Base-by-base conservation (phyloP, 768 basidiomycete genomes). In the Plicaturopsis crispa region DNA sequence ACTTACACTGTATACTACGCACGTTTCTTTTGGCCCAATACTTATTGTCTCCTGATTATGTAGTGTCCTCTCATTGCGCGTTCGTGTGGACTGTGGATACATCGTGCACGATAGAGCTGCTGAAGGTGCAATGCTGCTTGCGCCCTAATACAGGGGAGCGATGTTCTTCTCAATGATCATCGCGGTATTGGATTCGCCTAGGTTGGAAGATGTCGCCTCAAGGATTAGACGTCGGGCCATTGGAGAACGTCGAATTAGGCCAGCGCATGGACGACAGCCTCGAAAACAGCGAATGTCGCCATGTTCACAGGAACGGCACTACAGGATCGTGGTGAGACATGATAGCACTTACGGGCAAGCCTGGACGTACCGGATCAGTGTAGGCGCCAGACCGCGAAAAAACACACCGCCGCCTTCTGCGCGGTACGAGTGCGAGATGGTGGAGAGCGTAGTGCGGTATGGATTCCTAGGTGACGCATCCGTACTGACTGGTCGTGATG, bases 221-320 rank as follows among this genome's bases (percentile, higher is more conserved):
- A n/a, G n/a, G n/a, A n/a, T n/a, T n/a, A n/a, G n/a, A n/a, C n/a
- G n/a, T n/a, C n/a, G n/a, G n/a, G n/a, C n/a, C n/a, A n/a, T n/a
- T n/a, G n/a, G n/a, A n/a, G n/a, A n/a, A n/a, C n/a, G n/a, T n/a
- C n/a, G n/a, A n/a, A n/a, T 39, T 35, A 51, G n/a, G 61, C 55
- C 36, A 66, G 41, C 11, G 55, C 43, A 34, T 57, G 66, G 0
- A 80, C 72, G 23, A 80, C 65, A 2, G 65, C 57, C 46, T 89
- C 85, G 43, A 86, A 89, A 2, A 77, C 75, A 3, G 70, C 73
- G 55, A 89, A 88, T 1, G 80, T 86, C 22, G 78, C 81, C 72
- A 88, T 85, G 47, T 88, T 88, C n/a, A 85, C 84, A 2, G 86
- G 87, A 17, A 87, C 69, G n/a, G 84, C 82, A 28, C 83, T 86